Percentiles rank a stretch among this genome's conserved stretches.
Evolutionary conservation across 495 filamentous ascomycete genomes (phyloP).

Genomic region (Trichoderma orchidacearum): DNA sequence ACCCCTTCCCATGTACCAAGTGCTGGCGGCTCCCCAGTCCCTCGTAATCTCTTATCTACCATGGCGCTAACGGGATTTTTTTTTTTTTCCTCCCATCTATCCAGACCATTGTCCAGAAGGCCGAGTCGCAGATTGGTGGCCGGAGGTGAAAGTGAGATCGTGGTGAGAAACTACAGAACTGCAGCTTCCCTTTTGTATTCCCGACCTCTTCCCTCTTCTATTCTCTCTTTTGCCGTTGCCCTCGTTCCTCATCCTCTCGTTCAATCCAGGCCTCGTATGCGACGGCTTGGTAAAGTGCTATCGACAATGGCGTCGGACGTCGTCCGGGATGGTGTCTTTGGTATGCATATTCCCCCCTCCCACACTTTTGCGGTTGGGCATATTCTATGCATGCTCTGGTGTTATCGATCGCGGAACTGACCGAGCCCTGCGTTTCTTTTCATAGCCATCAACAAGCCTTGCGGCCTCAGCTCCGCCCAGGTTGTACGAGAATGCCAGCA

Average conservation of each 20-base stretch:
- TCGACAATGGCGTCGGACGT: constrained; percentile 42
- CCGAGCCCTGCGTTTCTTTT: neutral
- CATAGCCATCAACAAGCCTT: constrained; percentile 83
- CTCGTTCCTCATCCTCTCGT: neutral
- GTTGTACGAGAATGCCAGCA: constrained; percentile 72
- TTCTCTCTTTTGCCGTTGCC: neutral
- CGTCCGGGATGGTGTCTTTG: constrained; percentile 63
- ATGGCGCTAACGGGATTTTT: neutral
- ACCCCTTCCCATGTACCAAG: too few species aligned
- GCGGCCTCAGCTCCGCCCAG: constrained; percentile 70
- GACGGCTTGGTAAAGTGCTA: constrained; percentile 4
- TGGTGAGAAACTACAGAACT: neutral
- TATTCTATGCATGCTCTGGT: too few species aligned
- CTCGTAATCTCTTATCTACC: neutral
- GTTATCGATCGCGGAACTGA: too few species aligned
- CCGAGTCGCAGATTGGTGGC: neutral
- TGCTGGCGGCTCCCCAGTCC: too few species aligned
- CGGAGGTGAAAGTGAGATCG: neutral
- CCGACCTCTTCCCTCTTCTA: neutral
- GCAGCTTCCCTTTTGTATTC: neutral
- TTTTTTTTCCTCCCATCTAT: neutral
- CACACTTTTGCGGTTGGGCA: neutral
- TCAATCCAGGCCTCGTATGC: neutral
- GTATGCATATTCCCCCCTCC: constrained; percentile 21
- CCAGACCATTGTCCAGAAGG: too few species aligned